Base-by-base conservation (phyloP, 2,329 filamentous ascomycete species). In the Botrytis porri region DNA sequence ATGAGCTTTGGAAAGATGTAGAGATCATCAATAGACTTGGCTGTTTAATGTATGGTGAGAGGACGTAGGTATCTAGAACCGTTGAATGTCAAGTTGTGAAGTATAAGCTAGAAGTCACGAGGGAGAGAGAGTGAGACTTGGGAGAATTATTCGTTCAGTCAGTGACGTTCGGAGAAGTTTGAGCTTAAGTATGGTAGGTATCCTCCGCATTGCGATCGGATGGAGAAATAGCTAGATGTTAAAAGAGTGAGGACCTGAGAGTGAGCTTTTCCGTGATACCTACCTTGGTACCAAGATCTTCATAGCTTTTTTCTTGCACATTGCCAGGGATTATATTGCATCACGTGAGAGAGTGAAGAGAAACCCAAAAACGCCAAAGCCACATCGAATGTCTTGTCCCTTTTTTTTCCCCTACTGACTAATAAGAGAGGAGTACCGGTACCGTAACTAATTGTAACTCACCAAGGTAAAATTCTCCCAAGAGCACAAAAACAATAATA, bases 361-460 rank as follows among this genome's bases (percentile, higher is more conserved):
- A 57, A 54, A 29, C 51, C 5, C 8, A 29, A 35, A 59, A 60
- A 60, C 35, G 57, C 57, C 35, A 35, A 35, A 60, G 29, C 57
- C 35, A 41, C 35, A 20, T n/a, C 1, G 37, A 39, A 41, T 62
- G 37, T 61, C 59, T 61, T 37, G 59, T 61, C 59, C 59, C 59
- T n/a, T 37, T 25, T 25, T 25, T 39, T 61, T 12, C 37, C 37
- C 37, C 35, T 39, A 18, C 60, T 62, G 37, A 62, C 60, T 62
- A 62, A 62, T 62, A 62, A 62, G 35, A 62, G 60, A 39, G 60
- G 60, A 62, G 35, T 10, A 62, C 60, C 60, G 60, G 35, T 10
- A 62, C 60, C 60, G 60, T 62, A 62, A 41, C 41, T 62, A 18
- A 62, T 41, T n/a, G 51, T 9, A 57, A 57, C 35, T 37, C n/a